Percentiles rank a stretch among this genome's conserved stretches.
These are phyloP conservation scores for Heterobasidion irregulare DNA, from an alignment of 1,284 basidiomycete genomes.

Conservation along the genomic window DNA sequence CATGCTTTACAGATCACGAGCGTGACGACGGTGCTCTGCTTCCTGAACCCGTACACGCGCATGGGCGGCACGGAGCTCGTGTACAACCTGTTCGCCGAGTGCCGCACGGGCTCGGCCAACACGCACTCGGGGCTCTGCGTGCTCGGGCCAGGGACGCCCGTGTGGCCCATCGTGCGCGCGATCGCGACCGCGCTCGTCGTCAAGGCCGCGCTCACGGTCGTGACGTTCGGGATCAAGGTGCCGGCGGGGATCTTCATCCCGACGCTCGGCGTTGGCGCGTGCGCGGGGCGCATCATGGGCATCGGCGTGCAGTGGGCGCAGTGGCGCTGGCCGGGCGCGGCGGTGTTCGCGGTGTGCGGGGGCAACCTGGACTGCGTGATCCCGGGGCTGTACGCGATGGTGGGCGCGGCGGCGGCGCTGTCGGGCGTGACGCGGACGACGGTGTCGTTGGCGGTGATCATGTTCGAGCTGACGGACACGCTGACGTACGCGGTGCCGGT, in stretches of 20 bases:
- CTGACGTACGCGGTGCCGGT: conserved; percentile 93
- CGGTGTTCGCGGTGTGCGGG: conserved; percentile 60
- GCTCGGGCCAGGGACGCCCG: conserved; percentile 52
- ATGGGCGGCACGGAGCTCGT: conserved; percentile 96
- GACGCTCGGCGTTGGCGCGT: conserved; percentile 94
- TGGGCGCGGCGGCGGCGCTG: conserved; percentile 82
- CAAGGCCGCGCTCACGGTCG: conserved; percentile 77
- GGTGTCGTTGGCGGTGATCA: conserved; percentile 92
- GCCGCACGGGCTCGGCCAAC: conserved; percentile 46
- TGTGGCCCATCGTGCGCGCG: conserved; percentile 58
- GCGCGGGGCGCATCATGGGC: conserved; percentile 86
- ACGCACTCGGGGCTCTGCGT: conserved; percentile 69
- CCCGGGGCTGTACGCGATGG: conserved; percentile 88
- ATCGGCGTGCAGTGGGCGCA: conserved; percentile 78
- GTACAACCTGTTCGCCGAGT: conserved; percentile 86
- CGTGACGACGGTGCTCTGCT: conserved; percentile 71
- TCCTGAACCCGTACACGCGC: conserved; percentile 85
- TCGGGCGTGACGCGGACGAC: conserved; percentile 88
- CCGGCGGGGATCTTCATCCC: conserved; percentile 98
- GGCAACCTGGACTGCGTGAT: conserved; percentile 66
- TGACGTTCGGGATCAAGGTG: conserved; percentile 92
- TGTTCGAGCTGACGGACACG: conserved; percentile 94
- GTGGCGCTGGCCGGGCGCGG: conserved; percentile 51
- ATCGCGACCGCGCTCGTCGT: conserved; percentile 74
- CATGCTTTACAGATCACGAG: conserved; percentile 53